phyloP scores from a whole-genome alignment of 768 basidiomycete species.

The Tremella fuciformis region DNA sequence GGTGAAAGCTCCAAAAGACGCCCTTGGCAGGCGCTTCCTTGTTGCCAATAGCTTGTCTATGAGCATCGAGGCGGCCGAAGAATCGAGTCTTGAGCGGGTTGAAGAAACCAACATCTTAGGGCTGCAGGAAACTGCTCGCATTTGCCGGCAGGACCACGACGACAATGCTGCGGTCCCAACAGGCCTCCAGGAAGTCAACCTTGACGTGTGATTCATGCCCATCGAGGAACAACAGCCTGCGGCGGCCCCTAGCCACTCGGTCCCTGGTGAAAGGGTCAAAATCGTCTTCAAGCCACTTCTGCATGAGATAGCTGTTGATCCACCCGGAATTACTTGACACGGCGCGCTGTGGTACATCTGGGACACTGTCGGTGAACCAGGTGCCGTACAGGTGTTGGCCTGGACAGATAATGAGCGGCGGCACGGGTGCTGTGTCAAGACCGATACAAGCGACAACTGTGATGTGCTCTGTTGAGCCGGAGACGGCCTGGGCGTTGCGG shows the following conservation, averaged over 20 bases:
- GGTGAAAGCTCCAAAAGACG: too few species aligned
- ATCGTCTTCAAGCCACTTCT: not conserved
- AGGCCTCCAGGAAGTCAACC: not conserved
- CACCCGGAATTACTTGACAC: not conserved
- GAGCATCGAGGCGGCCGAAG: not conserved
- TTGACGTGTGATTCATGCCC: not conserved
- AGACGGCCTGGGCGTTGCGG: not conserved
- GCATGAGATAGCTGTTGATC: not conserved
- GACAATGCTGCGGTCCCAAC: not conserved
- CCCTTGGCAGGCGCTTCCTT: not conserved
- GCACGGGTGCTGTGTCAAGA: not conserved
- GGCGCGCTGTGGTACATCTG: not conserved
- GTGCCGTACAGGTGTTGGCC: not conserved
- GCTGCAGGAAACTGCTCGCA: not conserved
- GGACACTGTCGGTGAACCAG: not conserved
- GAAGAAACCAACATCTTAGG: not conserved
- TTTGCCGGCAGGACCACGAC: not conserved
- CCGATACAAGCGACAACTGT: too few species aligned
- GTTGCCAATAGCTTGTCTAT: not conserved
- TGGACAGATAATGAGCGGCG: not conserved
- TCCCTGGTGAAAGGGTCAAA: not conserved
- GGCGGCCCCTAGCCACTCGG: not conserved
- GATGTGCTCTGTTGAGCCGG: not conserved
- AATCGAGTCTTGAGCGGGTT: not conserved
- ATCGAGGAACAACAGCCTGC: slow-evolving; percentile 1